A percentile compares a stretch with the other conserved stretches of the same genome.
These are phyloP conservation scores for Clarireedia monteithiana DNA, from an alignment of 2,329 filamentous ascomycete species.

Conservation along the genomic window DNA sequence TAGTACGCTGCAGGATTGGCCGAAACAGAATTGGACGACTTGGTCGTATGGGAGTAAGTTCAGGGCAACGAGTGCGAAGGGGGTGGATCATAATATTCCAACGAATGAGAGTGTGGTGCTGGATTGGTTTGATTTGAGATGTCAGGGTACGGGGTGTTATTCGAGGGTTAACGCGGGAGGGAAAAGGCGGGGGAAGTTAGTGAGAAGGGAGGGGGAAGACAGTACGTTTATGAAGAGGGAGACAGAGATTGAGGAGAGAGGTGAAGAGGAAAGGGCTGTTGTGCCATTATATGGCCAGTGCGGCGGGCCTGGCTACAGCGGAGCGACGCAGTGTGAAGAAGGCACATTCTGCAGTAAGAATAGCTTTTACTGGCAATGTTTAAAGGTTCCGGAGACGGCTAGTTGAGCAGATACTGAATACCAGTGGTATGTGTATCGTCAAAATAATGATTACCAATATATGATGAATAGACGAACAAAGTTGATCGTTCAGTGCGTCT, in stretches of 20 bases:
- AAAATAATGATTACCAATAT: no score
- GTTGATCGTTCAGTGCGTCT: no score
- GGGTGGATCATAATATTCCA: conserved; percentile 20
- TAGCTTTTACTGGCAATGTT: background rate
- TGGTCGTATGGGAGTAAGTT: conserved; percentile 19
- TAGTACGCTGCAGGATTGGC: conserved; percentile 18
- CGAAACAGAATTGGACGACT: conserved; percentile 24
- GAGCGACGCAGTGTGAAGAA: background rate
- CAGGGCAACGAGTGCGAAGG: conserved; percentile 13
- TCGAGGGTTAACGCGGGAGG: background rate
- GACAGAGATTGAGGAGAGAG: background rate
- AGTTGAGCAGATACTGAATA: no score
- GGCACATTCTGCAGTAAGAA: background rate
- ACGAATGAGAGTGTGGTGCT: conserved; percentile 17
- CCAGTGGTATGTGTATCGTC: no score
- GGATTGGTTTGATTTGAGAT: conserved; percentile 21
- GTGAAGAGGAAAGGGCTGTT: background rate
- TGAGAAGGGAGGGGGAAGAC: no score
- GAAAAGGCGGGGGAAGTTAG: no score
- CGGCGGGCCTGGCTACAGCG: background rate
- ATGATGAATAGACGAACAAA: no score
- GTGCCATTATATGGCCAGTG: background rate
- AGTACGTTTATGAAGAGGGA: background rate
- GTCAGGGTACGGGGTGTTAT: conserved; percentile 7
- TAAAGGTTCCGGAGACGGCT: no score